Percentiles rank a stretch among this genome's conserved stretches.
These are phyloP conservation scores for Udeniomyces megalosporus DNA, from an alignment of 768 basidiomycete species.

Conservation along the genomic window DNA sequence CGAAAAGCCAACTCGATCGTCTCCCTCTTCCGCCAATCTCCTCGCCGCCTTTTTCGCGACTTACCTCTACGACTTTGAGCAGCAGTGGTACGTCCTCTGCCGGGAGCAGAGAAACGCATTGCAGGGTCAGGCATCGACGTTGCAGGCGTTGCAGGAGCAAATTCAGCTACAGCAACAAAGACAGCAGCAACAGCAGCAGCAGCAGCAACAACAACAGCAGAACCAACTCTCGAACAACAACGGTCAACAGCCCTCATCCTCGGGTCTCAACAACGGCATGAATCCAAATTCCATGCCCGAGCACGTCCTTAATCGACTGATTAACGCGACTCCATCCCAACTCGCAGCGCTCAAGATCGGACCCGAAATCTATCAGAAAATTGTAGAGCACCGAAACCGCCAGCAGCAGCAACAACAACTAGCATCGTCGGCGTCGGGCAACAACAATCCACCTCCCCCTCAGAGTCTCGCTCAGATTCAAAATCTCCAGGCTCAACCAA, in stretches of 20 bases:
- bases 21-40: constrained; percentile 7
- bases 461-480: neutral
- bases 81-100: constrained; percentile 1
- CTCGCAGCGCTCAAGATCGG: neutral
- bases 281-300: neutral
- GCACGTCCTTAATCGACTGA: neutral
- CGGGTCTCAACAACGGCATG: neutral
- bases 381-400: neutral
- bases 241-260: neutral
- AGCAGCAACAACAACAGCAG: constrained; percentile 3
- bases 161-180: constrained; percentile 1
- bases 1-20: neutral
- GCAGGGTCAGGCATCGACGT: neutral
- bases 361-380: neutral
- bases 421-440: neutral
- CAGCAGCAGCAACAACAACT: neutral
- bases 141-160: neutral
- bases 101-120: neutral
- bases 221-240: neutral
- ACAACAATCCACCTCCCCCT: neutral
- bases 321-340: neutral
- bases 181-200: neutral
- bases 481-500: neutral
- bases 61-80: constrained; percentile 7
- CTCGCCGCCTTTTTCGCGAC: constrained; percentile 10